These are phyloP conservation scores for Colletotrichum brevisporum DNA, from an alignment of 2,329 filamentous ascomycete species.

Conservation along the genomic window DNA sequence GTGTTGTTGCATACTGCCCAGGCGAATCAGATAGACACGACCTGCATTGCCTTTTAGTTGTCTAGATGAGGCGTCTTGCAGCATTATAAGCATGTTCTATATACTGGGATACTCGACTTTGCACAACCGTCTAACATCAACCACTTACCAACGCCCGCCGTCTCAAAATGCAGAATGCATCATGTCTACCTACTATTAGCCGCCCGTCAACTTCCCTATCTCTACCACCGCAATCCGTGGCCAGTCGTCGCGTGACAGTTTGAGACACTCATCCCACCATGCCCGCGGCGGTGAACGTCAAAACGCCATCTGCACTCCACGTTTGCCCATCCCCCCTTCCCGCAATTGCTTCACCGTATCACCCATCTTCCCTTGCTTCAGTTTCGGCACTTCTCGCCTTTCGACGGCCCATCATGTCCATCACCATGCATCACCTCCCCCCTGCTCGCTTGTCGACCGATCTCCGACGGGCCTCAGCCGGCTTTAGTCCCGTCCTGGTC, in stretches of 20 bases:
- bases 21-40: too few relatives aligned
- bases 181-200: background rate
- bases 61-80: background rate
- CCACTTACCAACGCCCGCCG: background rate
- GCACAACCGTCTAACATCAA: too few relatives aligned
- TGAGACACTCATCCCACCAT: constrained; percentile 33
- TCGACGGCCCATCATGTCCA: background rate
- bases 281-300: constrained; percentile 28
- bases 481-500: constrained; percentile 46
- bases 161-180: background rate
- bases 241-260: constrained; percentile 27
- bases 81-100: background rate
- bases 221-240: constrained; percentile 12
- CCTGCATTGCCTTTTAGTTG: too few relatives aligned
- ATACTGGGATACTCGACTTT: background rate
- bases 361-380: background rate
- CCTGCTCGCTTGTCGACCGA: background rate
- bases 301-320: constrained; percentile 32
- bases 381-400: background rate
- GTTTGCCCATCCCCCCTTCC: background rate
- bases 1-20: too few relatives aligned
- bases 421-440: background rate
- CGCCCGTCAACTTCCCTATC: constrained; percentile 22
- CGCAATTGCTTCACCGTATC: background rate
- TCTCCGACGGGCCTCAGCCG: background rate